Conservation (phyloP, 352 stramenopile genomes). For the Phytophthora pinifolia region DNA sequence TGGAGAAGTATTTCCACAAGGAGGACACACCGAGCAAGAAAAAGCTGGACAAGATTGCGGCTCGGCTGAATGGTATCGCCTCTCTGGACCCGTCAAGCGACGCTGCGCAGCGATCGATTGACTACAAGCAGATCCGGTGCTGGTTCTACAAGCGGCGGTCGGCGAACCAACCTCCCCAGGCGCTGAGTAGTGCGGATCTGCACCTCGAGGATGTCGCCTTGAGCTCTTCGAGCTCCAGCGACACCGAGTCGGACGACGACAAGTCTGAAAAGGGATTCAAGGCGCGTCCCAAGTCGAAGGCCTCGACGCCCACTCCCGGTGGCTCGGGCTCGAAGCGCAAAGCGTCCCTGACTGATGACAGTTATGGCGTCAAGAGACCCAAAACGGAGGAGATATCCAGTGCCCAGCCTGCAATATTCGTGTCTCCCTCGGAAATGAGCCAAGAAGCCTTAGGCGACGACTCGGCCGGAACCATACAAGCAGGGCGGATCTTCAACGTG, state of each 20-base stretch:
- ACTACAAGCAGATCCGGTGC: slow-evolving; percentile 88
- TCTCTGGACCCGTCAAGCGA: slow-evolving; percentile 53
- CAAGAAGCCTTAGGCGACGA: slow-evolving; percentile 21
- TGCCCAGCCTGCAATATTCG: not conserved
- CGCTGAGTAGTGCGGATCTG: slow-evolving; percentile 56
- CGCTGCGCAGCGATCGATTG: slow-evolving; percentile 59
- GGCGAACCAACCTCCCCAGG: slow-evolving; percentile 74
- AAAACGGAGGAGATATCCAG: slow-evolving; percentile 33
- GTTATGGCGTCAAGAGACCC: slow-evolving; percentile 24
- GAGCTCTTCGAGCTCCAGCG: slow-evolving; percentile 59
- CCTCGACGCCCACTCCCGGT: slow-evolving; percentile 9
- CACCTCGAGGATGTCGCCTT: slow-evolving; percentile 37
- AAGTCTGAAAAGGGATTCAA: slow-evolving; percentile 38
- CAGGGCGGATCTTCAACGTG: slow-evolving; percentile 81
- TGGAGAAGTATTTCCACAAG: slow-evolving; percentile 84
- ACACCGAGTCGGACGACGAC: slow-evolving; percentile 72
- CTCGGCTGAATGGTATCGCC: slow-evolving; percentile 73
- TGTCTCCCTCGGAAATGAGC: slow-evolving; percentile 4
- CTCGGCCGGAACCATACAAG: slow-evolving; percentile 30
- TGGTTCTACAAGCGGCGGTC: slow-evolving; percentile 89
- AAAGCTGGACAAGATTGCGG: slow-evolving; percentile 72
- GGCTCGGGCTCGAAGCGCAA: slow-evolving; percentile 32
- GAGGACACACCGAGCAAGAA: slow-evolving; percentile 84
- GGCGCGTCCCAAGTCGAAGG: slow-evolving; percentile 30
- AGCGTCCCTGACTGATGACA: slow-evolving; percentile 26